These are phyloP conservation scores for Hansenula sp. DNA, from an alignment of 1,139 yeast genomes.

Conservation along the genomic window DNA sequence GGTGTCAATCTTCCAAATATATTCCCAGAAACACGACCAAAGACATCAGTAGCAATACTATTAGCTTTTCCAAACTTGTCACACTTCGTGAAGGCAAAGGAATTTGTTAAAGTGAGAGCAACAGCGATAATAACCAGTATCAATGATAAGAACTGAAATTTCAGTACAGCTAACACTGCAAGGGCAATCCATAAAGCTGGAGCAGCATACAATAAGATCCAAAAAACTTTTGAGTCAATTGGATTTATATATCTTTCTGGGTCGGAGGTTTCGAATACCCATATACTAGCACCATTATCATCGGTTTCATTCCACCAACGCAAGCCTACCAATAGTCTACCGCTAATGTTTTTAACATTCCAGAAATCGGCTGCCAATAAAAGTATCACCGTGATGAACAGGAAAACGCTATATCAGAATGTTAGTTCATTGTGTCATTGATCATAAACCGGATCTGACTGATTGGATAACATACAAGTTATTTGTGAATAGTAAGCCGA, in stretches of 20 bases:
- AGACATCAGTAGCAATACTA: slow-evolving; percentile 28
- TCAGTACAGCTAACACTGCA: slow-evolving; percentile 73
- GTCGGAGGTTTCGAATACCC: slow-evolving; percentile 89
- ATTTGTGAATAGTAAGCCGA: slow-evolving; percentile 65
- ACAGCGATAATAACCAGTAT: slow-evolving; percentile 63
- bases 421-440: background rate
- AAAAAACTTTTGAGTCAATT: slow-evolving; percentile 83
- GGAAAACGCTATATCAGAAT: slow-evolving; percentile 41
- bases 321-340: slow-evolving; percentile 83
- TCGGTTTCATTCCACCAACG: slow-evolving; percentile 88
- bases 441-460: too few species aligned
- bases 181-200: slow-evolving; percentile 75
- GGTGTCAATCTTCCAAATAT: slow-evolving; percentile 40
- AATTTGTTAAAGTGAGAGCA: slow-evolving; percentile 71
- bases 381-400: slow-evolving; percentile 74
- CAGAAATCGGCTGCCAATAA: slow-evolving; percentile 88
- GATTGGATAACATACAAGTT: slow-evolving; percentile 41
- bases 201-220: slow-evolving; percentile 72
- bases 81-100: slow-evolving; percentile 86
- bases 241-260: slow-evolving; percentile 83
- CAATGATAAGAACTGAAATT: slow-evolving; percentile 73
- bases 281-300: slow-evolving; percentile 65
- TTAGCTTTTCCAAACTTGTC: slow-evolving; percentile 89
- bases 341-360: slow-evolving; percentile 89
- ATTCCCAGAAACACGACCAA: slow-evolving; percentile 46